Evolutionary conservation across 1,139 yeast genomes (phyloP), one percentile per base, ranked within the genome.

Genomic region (Pichia norvegensis): DNA sequence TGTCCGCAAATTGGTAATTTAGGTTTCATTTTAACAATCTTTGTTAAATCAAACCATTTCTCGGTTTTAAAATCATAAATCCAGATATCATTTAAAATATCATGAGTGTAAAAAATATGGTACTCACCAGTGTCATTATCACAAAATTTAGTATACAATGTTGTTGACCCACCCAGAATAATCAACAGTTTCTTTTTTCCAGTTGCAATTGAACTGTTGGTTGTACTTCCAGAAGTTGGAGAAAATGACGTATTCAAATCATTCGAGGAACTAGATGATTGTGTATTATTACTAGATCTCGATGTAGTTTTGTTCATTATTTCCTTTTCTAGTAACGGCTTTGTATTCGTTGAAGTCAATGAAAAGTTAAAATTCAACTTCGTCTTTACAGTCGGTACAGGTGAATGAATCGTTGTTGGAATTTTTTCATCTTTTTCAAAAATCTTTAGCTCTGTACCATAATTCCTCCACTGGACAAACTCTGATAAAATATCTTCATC

Each of bases 1-100:
- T 61, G 65, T 8, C 63, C 65, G 46, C 65, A 61, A 13, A 57
- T 29, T 33, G 46, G 42, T 14, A 55, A 42, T 8, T 46, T 48
- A 4, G 46, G 42, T 17, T 42, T 40, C 3, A 47, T 33, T 11
- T 43, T 37, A n/a, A 45, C 27, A 37, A 31, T 49, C 2, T 55
- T 43, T 7, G 46, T 40, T 4, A 54, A 36, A 27, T 54, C 46
- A 9, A 53, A 44, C 79, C 79, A 74, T 2, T 55, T 52, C 46
- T 69, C 73, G 1, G 61, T 54, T 29, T 63, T 65, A 29, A 73
- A 52, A 50, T 70, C 69, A 52, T 71, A 74, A 60, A 67, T 62
- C 79, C 79, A 74, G 53, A 67, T 53, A 53, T 73, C 78, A 21
- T 75, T 74, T 36, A 63, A 58, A 8, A 73, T 64, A 16, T 60